These are phyloP conservation scores for Heterobasidion parviporum DNA, from an alignment of 1,284 basidiomycete genomes.

Conservation along the genomic window DNA sequence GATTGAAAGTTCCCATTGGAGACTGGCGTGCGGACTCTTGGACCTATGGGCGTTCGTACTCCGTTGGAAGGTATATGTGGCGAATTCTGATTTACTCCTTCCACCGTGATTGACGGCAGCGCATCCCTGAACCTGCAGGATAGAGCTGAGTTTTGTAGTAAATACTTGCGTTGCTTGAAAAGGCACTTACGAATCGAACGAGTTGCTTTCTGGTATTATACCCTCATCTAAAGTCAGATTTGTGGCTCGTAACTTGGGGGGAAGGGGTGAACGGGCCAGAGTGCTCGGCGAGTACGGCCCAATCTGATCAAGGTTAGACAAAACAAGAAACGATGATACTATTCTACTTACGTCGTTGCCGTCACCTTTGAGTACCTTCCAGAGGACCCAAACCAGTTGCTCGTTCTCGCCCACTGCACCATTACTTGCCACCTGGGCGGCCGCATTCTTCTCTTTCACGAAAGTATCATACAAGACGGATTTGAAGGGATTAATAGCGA, in stretches of 20 bases:
- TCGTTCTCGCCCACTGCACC: conserved; percentile 56
- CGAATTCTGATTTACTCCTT: not conserved
- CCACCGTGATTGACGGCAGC: not conserved
- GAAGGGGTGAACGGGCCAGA: conserved; percentile 59
- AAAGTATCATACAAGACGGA: conserved; percentile 58
- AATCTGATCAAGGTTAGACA: conserved; percentile 35
- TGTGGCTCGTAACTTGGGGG: conserved; percentile 59
- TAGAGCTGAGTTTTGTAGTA: not conserved
- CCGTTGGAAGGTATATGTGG: not conserved
- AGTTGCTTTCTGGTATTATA: conserved; percentile 34
- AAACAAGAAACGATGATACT: not conserved
- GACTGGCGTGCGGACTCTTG: not conserved
- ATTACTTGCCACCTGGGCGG: conserved; percentile 37
- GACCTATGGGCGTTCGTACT: not conserved
- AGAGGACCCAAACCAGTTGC: conserved; percentile 73
- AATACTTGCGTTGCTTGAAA: not conserved
- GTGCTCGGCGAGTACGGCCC: conserved; percentile 68
- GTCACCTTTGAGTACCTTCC: conserved; percentile 74
- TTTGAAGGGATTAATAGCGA: conserved; percentile 70
- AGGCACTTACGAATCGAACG: conserved; percentile 24
- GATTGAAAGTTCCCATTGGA: not conserved
- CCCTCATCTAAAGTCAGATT: conserved; percentile 60
- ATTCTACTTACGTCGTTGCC: conserved; percentile 58
- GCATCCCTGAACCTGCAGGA: conserved; percentile 26
- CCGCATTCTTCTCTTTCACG: conserved; percentile 52